Percentiles rank a stretch among this genome's conserved stretches.
Conservation (phyloP, 202 grass and related monocot species). For the Zoysia matrella region DNA sequence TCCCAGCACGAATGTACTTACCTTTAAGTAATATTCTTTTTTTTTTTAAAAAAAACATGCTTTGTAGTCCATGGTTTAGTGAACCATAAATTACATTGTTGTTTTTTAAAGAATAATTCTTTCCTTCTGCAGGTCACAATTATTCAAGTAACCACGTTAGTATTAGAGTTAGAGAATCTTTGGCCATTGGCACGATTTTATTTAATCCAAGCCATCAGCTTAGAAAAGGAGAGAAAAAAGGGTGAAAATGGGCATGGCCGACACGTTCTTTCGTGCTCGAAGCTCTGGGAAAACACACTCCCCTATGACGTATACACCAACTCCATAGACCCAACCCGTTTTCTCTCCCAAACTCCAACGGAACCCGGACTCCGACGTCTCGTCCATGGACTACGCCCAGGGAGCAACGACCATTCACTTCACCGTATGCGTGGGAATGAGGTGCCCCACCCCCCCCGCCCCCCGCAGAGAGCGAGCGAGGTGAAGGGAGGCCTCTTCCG, state of each 20-base stretch:
- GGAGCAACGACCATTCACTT: constrained; percentile 1
- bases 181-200: background rate
- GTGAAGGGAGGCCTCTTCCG: background rate
- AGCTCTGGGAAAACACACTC: no score
- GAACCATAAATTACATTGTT: no score
- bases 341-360: background rate
- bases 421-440: constrained; percentile 15
- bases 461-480: constrained; percentile 26
- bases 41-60: no score
- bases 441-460: constrained; percentile 7
- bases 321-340: background rate
- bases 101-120: no score
- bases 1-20: no score
- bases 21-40: no score
- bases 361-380: background rate
- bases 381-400: constrained; percentile 22
- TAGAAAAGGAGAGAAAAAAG: background rate
- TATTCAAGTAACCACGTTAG: no score
- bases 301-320: background rate
- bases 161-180: no score
- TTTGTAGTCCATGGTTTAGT: no score
- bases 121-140: no score
- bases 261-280: constrained; percentile 16
- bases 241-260: background rate
- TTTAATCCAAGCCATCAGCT: background rate